A percentile compares a stretch with the other conserved stretches of the same genome.
Evolutionary conservation across 192 early-diverging fungal genomes (phyloP).

Genomic region (Podila epigama): DNA sequence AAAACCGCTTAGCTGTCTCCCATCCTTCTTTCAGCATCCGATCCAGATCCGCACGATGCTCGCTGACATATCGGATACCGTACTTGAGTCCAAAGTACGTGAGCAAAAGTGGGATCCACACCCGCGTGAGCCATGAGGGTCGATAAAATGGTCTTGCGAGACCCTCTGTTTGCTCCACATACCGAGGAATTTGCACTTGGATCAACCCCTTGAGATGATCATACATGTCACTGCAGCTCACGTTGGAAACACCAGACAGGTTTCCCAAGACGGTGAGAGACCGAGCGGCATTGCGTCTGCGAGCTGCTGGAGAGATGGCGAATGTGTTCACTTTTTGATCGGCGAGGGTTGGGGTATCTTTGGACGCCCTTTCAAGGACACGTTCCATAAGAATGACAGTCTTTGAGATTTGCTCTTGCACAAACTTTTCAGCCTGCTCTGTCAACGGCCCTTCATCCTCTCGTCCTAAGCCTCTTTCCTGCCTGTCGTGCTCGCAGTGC

Average conservation of each 20-base stretch:
- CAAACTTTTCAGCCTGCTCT: conserved; percentile 24
- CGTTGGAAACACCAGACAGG: conserved; percentile 11
- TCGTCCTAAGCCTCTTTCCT: background rate
- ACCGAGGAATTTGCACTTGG: conserved; percentile 34
- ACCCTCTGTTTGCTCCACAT: conserved; percentile 34
- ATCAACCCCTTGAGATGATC: conserved; percentile 42
- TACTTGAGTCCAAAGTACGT: conserved; percentile 54
- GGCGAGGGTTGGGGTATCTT: conserved; percentile 17
- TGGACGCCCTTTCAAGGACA: conserved; percentile 30
- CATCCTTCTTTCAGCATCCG: conserved; percentile 56
- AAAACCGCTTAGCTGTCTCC: conserved; percentile 69
- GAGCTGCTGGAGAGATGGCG: conserved; percentile 7
- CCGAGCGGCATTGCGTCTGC: conserved; percentile 8
- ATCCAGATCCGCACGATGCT: conserved; percentile 58
- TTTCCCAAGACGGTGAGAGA: conserved; percentile 38
- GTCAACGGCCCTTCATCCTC: background rate
- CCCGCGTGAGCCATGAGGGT: conserved; percentile 63
- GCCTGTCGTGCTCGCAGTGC: conserved; percentile 22
- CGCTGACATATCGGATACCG: conserved; percentile 55
- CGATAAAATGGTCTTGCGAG: conserved; percentile 58
- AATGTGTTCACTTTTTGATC: conserved; percentile 2
- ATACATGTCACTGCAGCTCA: conserved; percentile 14
- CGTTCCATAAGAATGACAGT: conserved; percentile 26
- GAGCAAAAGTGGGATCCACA: conserved; percentile 71
- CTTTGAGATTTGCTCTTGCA: conserved; percentile 37